Evolutionary conservation across 352 stramenopile genomes (phyloP).

Genomic region (Globisporangium nagaii): DNA sequence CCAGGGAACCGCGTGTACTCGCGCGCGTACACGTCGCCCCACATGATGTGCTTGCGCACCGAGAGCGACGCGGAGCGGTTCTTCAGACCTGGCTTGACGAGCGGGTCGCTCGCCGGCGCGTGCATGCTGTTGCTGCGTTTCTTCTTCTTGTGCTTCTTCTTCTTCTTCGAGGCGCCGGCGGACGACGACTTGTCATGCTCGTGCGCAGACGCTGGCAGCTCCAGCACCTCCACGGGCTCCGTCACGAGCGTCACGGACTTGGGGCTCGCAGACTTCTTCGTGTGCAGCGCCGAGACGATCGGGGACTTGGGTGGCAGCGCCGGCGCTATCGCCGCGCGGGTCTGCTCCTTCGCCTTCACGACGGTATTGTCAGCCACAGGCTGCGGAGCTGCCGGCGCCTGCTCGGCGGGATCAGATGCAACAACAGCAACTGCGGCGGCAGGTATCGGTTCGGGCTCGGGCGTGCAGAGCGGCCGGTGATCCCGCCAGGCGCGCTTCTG

Average conservation of each 20-base stretch:
- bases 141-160: constrained; percentile 71
- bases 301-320: neutral
- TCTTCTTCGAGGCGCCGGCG: constrained; percentile 34
- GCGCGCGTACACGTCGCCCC: constrained; percentile 58
- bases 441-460: neutral
- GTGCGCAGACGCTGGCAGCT: constrained; percentile 18
- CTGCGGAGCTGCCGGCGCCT: neutral
- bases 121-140: constrained; percentile 68
- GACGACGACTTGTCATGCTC: neutral
- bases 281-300: constrained; percentile 2
- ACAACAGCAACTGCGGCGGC: constrained; percentile 10
- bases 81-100: constrained; percentile 24
- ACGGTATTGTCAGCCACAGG: neutral
- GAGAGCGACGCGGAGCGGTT: constrained; percentile 60
- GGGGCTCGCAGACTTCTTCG: constrained; percentile 4
- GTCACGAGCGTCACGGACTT: constrained; percentile 44
- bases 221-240: constrained; percentile 36
- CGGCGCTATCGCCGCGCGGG: neutral
- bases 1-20: constrained; percentile 81
- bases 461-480: constrained; percentile 45
- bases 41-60: constrained; percentile 67
- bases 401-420: neutral
- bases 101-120: constrained; percentile 22
- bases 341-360: too few relatives aligned
- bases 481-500: constrained; percentile 54